Base-by-base conservation (phyloP, 192 early-diverging fungal genomes). In the Podila horticola region DNA sequence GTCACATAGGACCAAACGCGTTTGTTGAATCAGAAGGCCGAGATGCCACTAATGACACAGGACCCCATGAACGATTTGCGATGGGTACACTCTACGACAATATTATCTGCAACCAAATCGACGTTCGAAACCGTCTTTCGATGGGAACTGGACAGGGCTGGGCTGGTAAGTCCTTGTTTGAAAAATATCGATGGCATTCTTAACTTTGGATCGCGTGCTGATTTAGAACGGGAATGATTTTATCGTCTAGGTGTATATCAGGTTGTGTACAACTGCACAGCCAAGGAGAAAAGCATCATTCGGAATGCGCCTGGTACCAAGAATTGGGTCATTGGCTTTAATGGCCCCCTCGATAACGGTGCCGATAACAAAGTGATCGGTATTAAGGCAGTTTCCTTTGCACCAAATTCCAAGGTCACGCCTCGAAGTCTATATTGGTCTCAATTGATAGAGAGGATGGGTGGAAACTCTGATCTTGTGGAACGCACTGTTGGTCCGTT, bases 401-500 rank as follows among this genome's bases (percentile, higher is more conserved):
- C 68, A 15, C 41, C 41, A 10, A 33, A 62, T 49, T n/a, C 38
- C 20, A n/a, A 26, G 9, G 45, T 69, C 26, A 58, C 60, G 17
- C 68, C 68, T 33, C 57, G 68, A 12, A 69, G 68, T 62, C 58
- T 69, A 10, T 69, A 69, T 28, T 69, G 68, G 68, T 58, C 58
- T 17, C 68, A 69, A 48, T 33, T 69, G 29, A 60, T 61, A 2
- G 8, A 36, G 36, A 36, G 36, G 36, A 36, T 36, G 36, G 36
- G 36, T 6, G 36, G 36, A 2, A 7, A 36, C 9, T 36, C 36
- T 36, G 36, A 1, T 36, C 36, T 9, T 6, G 36, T 36, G 36
- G 9, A 36, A 36, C 5, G 9, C 36, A 36, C 36, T 36, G 36
- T 36, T 36, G 36, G 36, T 36, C 36, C 36, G 36, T 36, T 36